Percentiles rank a stretch among this genome's conserved stretches.
Conservation (phyloP, 2,329 filamentous ascomycete genomes). For the Diaporthe australafricana region DNA sequence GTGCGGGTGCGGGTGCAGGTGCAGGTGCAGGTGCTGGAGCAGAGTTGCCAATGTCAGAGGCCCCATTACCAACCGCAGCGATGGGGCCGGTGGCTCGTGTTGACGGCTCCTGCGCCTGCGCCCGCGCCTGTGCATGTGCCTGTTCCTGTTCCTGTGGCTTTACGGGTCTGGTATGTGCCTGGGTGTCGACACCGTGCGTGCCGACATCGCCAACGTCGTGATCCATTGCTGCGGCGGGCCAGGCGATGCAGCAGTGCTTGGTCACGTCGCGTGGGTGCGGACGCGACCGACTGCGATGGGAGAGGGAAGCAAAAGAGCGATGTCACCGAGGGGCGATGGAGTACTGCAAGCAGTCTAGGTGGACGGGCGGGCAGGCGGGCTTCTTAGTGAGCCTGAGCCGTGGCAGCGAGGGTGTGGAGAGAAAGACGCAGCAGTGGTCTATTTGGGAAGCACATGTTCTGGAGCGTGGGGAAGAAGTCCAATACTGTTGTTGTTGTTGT, state of each 20-base stretch:
- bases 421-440: not conserved
- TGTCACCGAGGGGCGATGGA: not conserved
- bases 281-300: slow-evolving; percentile 5
- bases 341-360: not conserved
- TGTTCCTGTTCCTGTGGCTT: slow-evolving; percentile 12
- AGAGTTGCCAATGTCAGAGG: slow-evolving; percentile 9
- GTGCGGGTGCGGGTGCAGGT: not conserved
- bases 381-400: slow-evolving; percentile 6
- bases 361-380: not conserved
- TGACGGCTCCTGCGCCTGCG: slow-evolving; percentile 8
- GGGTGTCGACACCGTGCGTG: slow-evolving; percentile 19
- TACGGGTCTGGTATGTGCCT: not conserved
- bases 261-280: slow-evolving; percentile 7
- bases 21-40: not conserved
- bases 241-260: not conserved
- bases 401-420: not conserved
- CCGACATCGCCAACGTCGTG: slow-evolving; percentile 16
- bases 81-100: slow-evolving; percentile 25
- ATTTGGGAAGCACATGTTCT: slow-evolving; percentile 15
- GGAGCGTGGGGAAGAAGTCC: not conserved
- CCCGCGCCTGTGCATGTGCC: not conserved
- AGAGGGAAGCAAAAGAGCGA: not conserved
- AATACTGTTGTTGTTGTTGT: not conserved
- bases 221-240: slow-evolving; percentile 20
- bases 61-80: slow-evolving; percentile 5